These are phyloP conservation scores for Rickenella mellea DNA, from an alignment of 768 basidiomycete species.

Conservation along the genomic window DNA sequence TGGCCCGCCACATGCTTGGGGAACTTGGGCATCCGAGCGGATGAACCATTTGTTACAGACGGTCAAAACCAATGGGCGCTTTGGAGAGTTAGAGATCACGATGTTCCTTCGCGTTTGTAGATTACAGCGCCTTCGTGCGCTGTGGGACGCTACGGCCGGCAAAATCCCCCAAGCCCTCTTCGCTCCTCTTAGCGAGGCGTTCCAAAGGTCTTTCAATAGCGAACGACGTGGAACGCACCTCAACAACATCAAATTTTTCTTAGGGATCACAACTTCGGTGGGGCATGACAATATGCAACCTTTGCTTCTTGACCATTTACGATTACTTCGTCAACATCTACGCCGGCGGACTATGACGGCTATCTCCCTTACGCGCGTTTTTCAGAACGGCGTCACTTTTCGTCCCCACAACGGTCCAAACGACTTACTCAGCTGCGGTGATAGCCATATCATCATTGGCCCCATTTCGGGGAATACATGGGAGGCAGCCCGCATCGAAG, in stretches of 20 bases:
- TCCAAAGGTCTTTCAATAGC: too few species aligned
- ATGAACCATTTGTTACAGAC: slow-evolving; percentile 12
- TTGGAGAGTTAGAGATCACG: slow-evolving; percentile 6
- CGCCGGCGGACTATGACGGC: background rate
- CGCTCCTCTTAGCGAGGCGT: background rate
- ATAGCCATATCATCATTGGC: background rate
- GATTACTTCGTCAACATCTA: background rate
- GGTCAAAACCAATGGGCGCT: slow-evolving; percentile 12
- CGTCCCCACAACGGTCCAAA: too few species aligned
- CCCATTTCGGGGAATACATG: background rate
- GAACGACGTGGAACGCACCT: background rate
- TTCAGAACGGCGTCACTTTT: background rate
- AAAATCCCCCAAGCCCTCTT: background rate
- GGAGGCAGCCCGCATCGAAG: background rate
- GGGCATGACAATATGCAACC: background rate
- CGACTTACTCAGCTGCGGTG: background rate
- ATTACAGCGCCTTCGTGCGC: background rate
- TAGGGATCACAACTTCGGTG: background rate
- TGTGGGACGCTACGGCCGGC: background rate
- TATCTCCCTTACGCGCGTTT: background rate
- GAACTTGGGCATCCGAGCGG: slow-evolving; percentile 8
- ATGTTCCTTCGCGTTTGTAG: background rate
- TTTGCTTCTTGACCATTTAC: background rate
- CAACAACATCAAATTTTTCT: background rate
- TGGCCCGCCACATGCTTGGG: slow-evolving; percentile 18